A percentile compares a stretch with the other conserved stretches of the same genome.
phyloP scores from a whole-genome alignment of 2,329 filamentous ascomycete genomes.

The Grosmannia serpens region DNA sequence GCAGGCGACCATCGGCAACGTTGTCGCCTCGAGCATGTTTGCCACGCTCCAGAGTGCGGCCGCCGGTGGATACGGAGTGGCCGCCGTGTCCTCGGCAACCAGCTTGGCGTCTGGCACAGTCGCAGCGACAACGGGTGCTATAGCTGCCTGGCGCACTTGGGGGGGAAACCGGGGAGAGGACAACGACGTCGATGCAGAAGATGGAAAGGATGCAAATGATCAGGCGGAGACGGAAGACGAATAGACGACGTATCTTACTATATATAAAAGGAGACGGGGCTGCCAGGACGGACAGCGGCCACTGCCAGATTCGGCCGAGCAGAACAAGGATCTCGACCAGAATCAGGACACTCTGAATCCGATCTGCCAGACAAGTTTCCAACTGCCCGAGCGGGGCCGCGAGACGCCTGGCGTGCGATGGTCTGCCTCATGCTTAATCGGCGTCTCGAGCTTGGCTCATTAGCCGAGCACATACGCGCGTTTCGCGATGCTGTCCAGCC shows the following conservation, averaged over 20 bases:
- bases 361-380: no score
- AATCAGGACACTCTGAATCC: no score
- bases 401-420: no score
- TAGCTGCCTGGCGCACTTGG: not conserved
- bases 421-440: no score
- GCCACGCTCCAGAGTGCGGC: conserved; percentile 22
- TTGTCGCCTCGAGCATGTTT: conserved; percentile 15
- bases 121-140: not conserved
- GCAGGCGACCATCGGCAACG: conserved; percentile 19
- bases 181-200: not conserved
- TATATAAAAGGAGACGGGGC: no score
- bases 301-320: no score
- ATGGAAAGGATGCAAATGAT: no score
- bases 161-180: not conserved
- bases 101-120: not conserved
- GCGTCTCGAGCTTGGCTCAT: not conserved
- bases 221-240: no score
- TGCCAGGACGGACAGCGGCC: no score
- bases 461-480: not conserved
- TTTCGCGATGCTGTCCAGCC: not conserved
- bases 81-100: conserved; percentile 3
- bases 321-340: no score
- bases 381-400: no score
- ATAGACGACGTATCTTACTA: no score
- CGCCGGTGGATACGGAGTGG: conserved; percentile 16